Evolutionary conservation across 768 basidiomycete species (phyloP).

Genomic region (Mrakia gelida): DNA sequence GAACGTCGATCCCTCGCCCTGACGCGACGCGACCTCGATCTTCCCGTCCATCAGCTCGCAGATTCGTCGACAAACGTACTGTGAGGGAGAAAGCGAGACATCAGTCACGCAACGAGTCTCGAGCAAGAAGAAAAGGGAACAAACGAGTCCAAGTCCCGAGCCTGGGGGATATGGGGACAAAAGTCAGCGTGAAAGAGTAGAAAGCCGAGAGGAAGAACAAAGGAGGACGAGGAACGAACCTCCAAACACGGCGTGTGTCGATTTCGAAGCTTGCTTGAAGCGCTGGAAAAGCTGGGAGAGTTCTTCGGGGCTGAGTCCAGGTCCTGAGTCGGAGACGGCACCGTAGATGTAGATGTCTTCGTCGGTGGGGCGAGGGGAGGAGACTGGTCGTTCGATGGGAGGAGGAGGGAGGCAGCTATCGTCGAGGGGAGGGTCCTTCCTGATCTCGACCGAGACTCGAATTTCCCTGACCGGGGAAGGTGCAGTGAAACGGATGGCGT

Average conservation of each 20-base stretch:
- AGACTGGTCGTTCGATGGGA: conserved; percentile 24
- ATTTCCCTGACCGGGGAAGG: conserved; percentile 39
- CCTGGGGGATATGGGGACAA: too few species aligned
- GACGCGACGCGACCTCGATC: conserved; percentile 40
- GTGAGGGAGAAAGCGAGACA: neutral
- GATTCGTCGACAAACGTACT: conserved; percentile 34
- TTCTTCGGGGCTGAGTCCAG: conserved; percentile 41
- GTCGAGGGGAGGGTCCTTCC: conserved; percentile 41
- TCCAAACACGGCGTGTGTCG: conserved; percentile 36
- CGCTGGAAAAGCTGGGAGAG: conserved; percentile 40
- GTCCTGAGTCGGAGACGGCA: conserved; percentile 40
- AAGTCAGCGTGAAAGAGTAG: too few species aligned
- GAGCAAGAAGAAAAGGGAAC: neutral
- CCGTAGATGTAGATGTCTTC: conserved; percentile 45
- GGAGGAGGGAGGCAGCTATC: conserved; percentile 41
- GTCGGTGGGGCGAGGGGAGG: conserved; percentile 1
- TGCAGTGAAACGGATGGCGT: conserved; percentile 40
- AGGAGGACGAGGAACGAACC: conserved; percentile 32
- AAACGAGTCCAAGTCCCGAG: conserved; percentile 33
- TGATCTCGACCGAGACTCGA: conserved; percentile 42
- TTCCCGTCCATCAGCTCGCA: conserved; percentile 39
- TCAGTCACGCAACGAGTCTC: neutral
- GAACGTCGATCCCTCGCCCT: conserved; percentile 21
- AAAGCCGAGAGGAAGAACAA: too few species aligned
- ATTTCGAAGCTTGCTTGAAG: conserved; percentile 33